Conservation (phyloP, 306 rosid genomes). For the Ceratonia siliqua region DNA sequence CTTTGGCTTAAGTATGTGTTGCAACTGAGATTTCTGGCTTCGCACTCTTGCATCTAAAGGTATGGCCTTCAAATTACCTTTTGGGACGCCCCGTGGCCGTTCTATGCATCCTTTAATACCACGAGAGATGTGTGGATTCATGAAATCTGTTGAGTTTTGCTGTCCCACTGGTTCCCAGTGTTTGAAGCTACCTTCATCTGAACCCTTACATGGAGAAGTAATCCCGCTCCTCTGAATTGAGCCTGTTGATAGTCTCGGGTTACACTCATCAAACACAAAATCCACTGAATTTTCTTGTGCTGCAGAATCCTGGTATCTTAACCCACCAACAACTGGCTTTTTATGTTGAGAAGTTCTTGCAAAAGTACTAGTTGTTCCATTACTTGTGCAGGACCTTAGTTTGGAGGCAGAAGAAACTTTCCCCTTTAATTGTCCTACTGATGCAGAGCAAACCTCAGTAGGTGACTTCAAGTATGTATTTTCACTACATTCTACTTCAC, state of each 20-base stretch:
- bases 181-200: constrained; percentile 5
- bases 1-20: constrained; percentile 54
- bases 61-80: constrained; percentile 40
- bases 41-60: constrained; percentile 52
- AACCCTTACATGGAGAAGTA: background rate
- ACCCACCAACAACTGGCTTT: background rate
- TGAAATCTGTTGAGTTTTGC: constrained; percentile 3
- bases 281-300: background rate
- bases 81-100: constrained; percentile 56
- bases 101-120: constrained; percentile 67
- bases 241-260: constrained; percentile 32
- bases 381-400: constrained; percentile 1
- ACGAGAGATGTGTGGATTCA: constrained; percentile 61
- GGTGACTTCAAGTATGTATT: constrained; percentile 8
- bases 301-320: background rate
- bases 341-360: background rate
- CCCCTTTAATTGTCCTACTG: constrained; percentile 10
- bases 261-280: background rate
- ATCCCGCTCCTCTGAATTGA: background rate
- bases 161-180: background rate
- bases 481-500: background rate
- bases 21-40: constrained; percentile 61
- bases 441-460: background rate
- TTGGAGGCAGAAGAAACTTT: constrained; percentile 22
- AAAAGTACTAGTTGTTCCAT: background rate